phyloP scores from a whole-genome alignment of 768 basidiomycete species.

The Strobilomyces confusus region DNA sequence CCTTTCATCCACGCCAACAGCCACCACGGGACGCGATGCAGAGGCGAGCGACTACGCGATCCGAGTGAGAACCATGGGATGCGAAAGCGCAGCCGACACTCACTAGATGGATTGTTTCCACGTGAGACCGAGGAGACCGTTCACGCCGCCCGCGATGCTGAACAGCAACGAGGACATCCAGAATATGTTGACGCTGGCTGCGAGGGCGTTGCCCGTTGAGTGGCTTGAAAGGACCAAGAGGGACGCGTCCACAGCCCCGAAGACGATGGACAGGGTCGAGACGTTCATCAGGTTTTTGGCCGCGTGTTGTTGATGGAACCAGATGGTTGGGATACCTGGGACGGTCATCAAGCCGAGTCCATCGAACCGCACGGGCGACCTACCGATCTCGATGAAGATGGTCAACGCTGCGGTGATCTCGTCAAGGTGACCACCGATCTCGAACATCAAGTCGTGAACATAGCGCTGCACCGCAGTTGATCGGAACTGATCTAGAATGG shows the following conservation, averaged over 20 bases:
- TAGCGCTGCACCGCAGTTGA: conserved; percentile 50
- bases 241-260: conserved; percentile 47
- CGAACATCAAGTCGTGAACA: conserved; percentile 43
- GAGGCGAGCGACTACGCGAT: conserved; percentile 40
- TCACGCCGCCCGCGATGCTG: conserved; percentile 50
- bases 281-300: conserved; percentile 45
- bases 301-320: conserved; percentile 49
- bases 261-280: conserved; percentile 53
- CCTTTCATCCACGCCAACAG: conserved; percentile 76
- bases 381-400: conserved; percentile 51
- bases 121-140: conserved; percentile 47
- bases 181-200: conserved; percentile 43
- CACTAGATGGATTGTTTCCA: conserved; percentile 57
- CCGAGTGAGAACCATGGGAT: not conserved
- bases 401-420: conserved; percentile 43
- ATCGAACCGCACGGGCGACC: conserved; percentile 9
- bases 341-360: not conserved
- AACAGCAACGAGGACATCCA: conserved; percentile 54
- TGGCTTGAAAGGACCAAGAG: conserved; percentile 42
- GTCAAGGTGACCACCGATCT: conserved; percentile 50
- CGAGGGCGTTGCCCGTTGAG: conserved; percentile 27
- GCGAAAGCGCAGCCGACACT: conserved; percentile 6
- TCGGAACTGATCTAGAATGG: conserved; percentile 41
- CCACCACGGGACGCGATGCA: conserved; percentile 54
- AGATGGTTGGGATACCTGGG: conserved; percentile 48